These are phyloP conservation scores for Pleoardoris graminearum DNA, from an alignment of 2,329 filamentous ascomycete genomes.

Conservation along the genomic window DNA sequence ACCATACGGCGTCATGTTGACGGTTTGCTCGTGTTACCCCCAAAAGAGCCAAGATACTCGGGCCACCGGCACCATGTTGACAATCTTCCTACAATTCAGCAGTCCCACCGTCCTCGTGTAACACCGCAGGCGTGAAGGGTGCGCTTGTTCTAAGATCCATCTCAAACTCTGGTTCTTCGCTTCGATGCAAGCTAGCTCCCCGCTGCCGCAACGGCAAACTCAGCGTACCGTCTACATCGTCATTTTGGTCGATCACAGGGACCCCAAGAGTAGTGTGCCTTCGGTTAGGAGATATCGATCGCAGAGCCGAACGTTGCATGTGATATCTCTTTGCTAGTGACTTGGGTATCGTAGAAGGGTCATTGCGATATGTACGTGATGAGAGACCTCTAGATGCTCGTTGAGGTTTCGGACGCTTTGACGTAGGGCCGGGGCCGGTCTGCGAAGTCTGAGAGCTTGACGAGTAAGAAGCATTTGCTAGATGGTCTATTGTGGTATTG, in stretches of 20 bases:
- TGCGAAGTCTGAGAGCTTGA: constrained; percentile 24
- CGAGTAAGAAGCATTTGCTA: constrained; percentile 28
- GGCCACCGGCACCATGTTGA: too few relatives aligned
- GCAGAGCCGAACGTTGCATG: constrained; percentile 33
- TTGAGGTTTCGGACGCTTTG: constrained; percentile 48
- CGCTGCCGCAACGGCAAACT: constrained; percentile 13
- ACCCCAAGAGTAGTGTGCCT: constrained; percentile 36
- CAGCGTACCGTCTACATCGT: constrained; percentile 8
- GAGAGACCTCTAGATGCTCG: constrained; percentile 35
- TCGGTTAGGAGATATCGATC: constrained; percentile 41
- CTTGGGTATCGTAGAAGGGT: constrained; percentile 13
- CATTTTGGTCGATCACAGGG: constrained; percentile 20
- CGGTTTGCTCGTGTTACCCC: too few relatives aligned
- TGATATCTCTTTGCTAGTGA: constrained; percentile 22
- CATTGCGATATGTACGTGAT: constrained; percentile 30
- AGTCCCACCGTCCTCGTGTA: constrained; percentile 27
- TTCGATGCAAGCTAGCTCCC: constrained; percentile 23
- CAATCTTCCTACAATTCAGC: constrained; percentile 31
- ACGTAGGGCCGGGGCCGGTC: constrained; percentile 38
- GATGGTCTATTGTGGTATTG: constrained; percentile 21
- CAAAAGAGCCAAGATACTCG: too few relatives aligned
- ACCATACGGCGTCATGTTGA: too few relatives aligned
- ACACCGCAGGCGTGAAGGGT: constrained; percentile 37
- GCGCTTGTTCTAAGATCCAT: constrained; percentile 47
- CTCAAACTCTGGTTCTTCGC: constrained; percentile 40